Conservation (phyloP, 2,329 filamentous ascomycete species). For the Monilinia laxa region DNA sequence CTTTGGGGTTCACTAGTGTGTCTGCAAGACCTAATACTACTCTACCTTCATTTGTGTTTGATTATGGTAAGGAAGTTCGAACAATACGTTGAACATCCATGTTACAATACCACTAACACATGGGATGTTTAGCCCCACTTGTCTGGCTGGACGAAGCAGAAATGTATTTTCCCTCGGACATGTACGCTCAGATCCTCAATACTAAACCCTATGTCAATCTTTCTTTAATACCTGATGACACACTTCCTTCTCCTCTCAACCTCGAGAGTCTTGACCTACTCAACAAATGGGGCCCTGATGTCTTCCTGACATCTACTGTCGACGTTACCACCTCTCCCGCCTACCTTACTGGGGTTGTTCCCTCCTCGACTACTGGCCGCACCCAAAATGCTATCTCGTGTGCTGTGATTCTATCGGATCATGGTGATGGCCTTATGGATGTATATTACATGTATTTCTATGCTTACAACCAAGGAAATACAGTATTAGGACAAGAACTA, state of each 20-base stretch:
- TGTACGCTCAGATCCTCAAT: slow-evolving; percentile 48
- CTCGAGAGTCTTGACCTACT: slow-evolving; percentile 50
- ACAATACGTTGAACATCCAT: not conserved
- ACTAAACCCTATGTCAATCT: slow-evolving; percentile 49
- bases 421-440: slow-evolving; percentile 47
- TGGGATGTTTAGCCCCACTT: slow-evolving; percentile 46
- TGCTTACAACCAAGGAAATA: slow-evolving; percentile 41
- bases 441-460: slow-evolving; percentile 43
- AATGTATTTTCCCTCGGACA: slow-evolving; percentile 50
- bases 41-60: slow-evolving; percentile 47
- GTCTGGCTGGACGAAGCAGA: slow-evolving; percentile 52
- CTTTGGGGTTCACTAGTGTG: not conserved
- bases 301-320: slow-evolving; percentile 51
- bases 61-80: slow-evolving; percentile 45
- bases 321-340: slow-evolving; percentile 48
- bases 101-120: slow-evolving; percentile 7
- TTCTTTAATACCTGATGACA: slow-evolving; percentile 41
- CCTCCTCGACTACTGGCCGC: slow-evolving; percentile 49
- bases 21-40: slow-evolving; percentile 25
- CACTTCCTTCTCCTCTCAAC: slow-evolving; percentile 43
- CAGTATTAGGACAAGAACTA: slow-evolving; percentile 37
- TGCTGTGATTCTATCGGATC: slow-evolving; percentile 57
- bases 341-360: slow-evolving; percentile 54
- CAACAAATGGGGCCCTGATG: slow-evolving; percentile 44
- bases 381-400: slow-evolving; percentile 51